Evolutionary conservation across 345 rosid species (phyloP), one percentile per base, ranked within the genome.

Genomic region (Adansonia digitata): DNA sequence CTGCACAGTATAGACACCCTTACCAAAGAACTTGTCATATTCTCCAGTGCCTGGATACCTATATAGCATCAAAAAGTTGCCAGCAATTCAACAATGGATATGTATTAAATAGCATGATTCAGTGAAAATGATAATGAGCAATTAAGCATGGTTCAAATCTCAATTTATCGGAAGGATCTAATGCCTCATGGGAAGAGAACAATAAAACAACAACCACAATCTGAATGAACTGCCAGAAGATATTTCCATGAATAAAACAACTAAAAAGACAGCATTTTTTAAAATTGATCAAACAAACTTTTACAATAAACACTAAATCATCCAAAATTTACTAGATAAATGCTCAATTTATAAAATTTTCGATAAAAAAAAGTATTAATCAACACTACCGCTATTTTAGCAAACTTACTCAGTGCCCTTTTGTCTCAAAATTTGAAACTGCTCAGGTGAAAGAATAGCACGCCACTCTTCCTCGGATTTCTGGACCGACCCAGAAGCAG

Each of bases 391-490:
- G 37, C 26, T n/a, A 63, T 27, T 46, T 37, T 37, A 37, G 48
- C 3, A 73, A 59, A 73, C 92, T 76, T 79, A 94, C 97, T 94
- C 97, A 0, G 97, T 94, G 80, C 94, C 97, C 79, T 94, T 94
- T 79, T 80, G 88, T 68, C 97, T 84, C 69, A 92, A 79, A 77
- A 94, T 90, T 74, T 86, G 84, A 63, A 94, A 92, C 77, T 92
- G 98, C 72, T 92, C 90, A 4, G 97, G 97, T 1, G 97, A 87
- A 14, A 92, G 87, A 79, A 91, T 53, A n/a, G 91, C 91, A 17
- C 90, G 94, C 99, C 99, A 93, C 72, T 95, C 97, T 35, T 91
- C 98, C 72, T 95, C 96, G 1, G 99, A 83, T 82, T 91, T 95
- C 73, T 80, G 87, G 65, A 83, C 81, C 13, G 94, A 78, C 35